These are phyloP conservation scores for Astrocystis sublimbata DNA, from an alignment of 495 filamentous ascomycete species.

Conservation along the genomic window DNA sequence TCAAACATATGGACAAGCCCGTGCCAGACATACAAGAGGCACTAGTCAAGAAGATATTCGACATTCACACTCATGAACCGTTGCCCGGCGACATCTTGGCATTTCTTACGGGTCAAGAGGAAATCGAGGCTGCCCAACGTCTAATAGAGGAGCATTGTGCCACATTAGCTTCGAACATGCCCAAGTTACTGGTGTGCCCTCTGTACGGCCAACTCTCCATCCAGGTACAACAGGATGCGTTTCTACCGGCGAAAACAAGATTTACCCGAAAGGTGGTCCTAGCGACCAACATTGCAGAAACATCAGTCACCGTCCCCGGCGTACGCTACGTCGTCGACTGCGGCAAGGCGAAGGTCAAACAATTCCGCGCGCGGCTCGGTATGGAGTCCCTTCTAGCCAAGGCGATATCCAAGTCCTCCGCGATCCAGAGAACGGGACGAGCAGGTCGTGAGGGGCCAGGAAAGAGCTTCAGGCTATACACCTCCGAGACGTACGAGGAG, in stretches of 20 bases:
- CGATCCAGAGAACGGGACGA: constrained; percentile 88
- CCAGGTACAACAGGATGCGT: constrained; percentile 79
- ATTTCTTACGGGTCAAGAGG: constrained; percentile 92
- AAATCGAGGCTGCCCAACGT: constrained; percentile 78
- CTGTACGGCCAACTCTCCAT: constrained; percentile 58
- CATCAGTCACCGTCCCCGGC: constrained; percentile 92
- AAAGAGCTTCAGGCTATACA: constrained; percentile 88
- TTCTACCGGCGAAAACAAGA: constrained; percentile 69
- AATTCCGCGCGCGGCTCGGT: constrained; percentile 80
- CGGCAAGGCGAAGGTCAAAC: constrained; percentile 91
- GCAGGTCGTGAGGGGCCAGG: constrained; percentile 91
- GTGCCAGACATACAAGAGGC: constrained; percentile 83
- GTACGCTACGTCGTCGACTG: constrained; percentile 90
- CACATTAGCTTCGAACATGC: constrained; percentile 69
- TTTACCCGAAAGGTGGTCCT: constrained; percentile 86
- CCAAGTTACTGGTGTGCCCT: constrained; percentile 60
- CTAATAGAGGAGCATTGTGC: constrained; percentile 77
- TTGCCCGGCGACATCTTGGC: constrained; percentile 91
- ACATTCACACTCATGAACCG: constrained; percentile 84
- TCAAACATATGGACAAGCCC: constrained; percentile 72
- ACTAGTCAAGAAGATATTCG: constrained; percentile 79
- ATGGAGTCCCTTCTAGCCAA: constrained; percentile 91
- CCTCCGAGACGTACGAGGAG: constrained; percentile 69
- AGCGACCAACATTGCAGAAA: constrained; percentile 96
- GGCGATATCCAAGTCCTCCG: constrained; percentile 88